phyloP scores from a whole-genome alignment of 148 eudicot genomes.

The Cornus kousa region DNA sequence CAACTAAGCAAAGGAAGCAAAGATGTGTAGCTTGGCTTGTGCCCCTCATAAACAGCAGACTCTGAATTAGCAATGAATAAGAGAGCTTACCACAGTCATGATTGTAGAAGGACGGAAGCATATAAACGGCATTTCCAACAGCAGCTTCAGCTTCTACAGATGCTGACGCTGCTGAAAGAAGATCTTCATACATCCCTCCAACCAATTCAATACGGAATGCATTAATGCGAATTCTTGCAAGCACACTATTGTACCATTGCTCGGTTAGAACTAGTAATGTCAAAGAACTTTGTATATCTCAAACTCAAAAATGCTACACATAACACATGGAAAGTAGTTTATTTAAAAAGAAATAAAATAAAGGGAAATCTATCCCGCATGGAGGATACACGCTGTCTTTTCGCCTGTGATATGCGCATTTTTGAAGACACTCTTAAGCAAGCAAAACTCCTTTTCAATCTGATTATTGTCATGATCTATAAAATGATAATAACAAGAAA shows the following conservation, averaged over 20 bases:
- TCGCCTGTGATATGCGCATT: constrained; percentile 40
- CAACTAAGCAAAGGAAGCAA: background rate
- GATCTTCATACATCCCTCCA: constrained; percentile 64
- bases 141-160: constrained; percentile 79
- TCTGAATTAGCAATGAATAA: background rate
- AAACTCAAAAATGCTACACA: constrained; percentile 14
- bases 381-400: constrained; percentile 72
- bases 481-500: constrained; percentile 1
- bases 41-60: background rate
- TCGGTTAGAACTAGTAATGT: constrained; percentile 62
- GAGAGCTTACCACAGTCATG: constrained; percentile 85
- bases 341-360: background rate
- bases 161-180: constrained; percentile 68
- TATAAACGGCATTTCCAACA: constrained; percentile 91
- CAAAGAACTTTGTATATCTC: constrained; percentile 21
- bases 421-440: constrained; percentile 60
- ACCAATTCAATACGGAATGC: constrained; percentile 84
- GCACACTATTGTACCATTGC: constrained; percentile 77
- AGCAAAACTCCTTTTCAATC: constrained; percentile 69
- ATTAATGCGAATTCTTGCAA: constrained; percentile 87
- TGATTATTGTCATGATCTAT: constrained; percentile 24
- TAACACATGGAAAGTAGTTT: background rate
- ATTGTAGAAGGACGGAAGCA: constrained; percentile 92
- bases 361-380: constrained; percentile 9
- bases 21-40: background rate